Evolutionary conservation across 2,329 filamentous ascomycete genomes (phyloP).

Genomic region (Coniochaeta sp.): DNA sequence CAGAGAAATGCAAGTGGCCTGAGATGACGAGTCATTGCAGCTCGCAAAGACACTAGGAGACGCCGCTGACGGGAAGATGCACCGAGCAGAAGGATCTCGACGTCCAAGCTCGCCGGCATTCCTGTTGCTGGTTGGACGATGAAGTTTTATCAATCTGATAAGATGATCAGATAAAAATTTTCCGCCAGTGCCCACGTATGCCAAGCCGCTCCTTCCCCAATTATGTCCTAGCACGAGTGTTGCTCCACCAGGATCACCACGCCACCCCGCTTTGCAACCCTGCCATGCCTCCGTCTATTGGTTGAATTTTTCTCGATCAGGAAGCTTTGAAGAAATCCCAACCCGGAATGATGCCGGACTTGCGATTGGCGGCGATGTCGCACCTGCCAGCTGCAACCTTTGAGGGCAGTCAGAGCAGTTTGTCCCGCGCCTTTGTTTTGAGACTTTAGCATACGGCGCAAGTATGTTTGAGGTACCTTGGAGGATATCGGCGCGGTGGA

Average conservation of each 20-base stretch:
- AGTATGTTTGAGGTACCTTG: no score
- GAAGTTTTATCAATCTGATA: slow-evolving; percentile 3
- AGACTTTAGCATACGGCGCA: no score
- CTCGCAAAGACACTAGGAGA: not conserved
- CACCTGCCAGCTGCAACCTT: no score
- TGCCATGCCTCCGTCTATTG: not conserved
- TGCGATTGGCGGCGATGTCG: not conserved
- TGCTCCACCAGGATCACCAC: not conserved
- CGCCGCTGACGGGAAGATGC: not conserved
- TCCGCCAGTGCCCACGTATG: not conserved
- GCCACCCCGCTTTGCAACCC: not conserved
- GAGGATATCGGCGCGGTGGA: not conserved
- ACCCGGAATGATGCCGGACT: not conserved
- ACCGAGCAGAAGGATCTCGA: not conserved
- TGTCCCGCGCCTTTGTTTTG: not conserved
- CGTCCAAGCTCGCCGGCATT: no score
- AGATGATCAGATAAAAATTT: slow-evolving; percentile 9
- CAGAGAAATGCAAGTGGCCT: not conserved
- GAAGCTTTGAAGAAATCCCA: not conserved
- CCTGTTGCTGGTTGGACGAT: not conserved
- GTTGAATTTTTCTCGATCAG: not conserved
- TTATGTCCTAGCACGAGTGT: not conserved
- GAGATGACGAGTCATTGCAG: not conserved
- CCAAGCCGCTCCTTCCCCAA: not conserved
- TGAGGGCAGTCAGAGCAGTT: no score